These are phyloP conservation scores for Penicillium griseofulvum DNA, from an alignment of 2,329 filamentous ascomycete genomes.

Conservation along the genomic window DNA sequence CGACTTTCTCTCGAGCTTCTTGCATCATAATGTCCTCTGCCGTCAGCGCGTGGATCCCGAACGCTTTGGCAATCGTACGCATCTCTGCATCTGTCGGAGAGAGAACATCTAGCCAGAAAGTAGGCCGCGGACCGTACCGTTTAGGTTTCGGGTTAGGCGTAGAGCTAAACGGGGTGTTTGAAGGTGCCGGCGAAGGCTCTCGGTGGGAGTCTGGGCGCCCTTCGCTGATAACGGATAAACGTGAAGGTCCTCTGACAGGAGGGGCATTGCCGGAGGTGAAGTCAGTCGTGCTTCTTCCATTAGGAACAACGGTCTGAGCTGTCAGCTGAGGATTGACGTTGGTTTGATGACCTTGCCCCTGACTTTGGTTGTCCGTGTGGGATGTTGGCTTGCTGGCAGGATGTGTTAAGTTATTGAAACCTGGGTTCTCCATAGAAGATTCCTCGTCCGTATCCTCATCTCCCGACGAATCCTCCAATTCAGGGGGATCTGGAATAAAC, in stretches of 20 bases:
- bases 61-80: slow-evolving; percentile 87
- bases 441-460: slow-evolving; percentile 54
- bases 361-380: slow-evolving; percentile 10
- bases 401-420: slow-evolving; percentile 4
- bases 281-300: slow-evolving; percentile 10
- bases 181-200: slow-evolving; percentile 25
- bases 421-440: slow-evolving; percentile 22
- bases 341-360: slow-evolving; percentile 1
- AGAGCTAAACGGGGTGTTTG: slow-evolving; percentile 14
- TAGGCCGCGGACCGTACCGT: slow-evolving; percentile 75
- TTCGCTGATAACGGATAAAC: slow-evolving; percentile 38
- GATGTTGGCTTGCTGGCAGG: background rate
- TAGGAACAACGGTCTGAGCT: background rate
- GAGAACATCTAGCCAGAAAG: slow-evolving; percentile 95
- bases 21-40: slow-evolving; percentile 97
- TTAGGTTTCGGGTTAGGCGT: slow-evolving; percentile 41
- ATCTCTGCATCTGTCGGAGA: slow-evolving; percentile 92
- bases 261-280: background rate
- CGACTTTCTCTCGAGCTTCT: slow-evolving; percentile 95
- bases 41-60: slow-evolving; percentile 92
- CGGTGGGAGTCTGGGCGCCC: slow-evolving; percentile 30
- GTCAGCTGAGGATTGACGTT: background rate
- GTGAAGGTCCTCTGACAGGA: slow-evolving; percentile 22
- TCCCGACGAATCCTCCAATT: slow-evolving; percentile 70
- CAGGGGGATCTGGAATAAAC: slow-evolving; percentile 81